phyloP scores from a whole-genome alignment of 2,329 filamentous ascomycete genomes.

The Aspergillus fijiensis region DNA sequence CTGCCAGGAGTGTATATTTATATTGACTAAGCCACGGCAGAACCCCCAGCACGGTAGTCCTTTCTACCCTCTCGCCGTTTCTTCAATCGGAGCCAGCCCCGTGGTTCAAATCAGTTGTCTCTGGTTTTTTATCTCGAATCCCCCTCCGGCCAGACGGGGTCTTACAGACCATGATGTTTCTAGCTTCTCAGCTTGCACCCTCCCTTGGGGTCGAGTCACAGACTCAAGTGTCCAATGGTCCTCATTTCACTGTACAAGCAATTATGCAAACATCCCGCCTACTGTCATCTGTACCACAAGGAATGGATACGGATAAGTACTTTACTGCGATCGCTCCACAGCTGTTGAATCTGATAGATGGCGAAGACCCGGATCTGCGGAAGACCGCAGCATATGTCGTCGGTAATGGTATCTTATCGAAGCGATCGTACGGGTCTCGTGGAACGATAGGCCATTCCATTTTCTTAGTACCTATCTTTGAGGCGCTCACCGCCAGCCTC shows the following conservation, averaged over 20 bases:
- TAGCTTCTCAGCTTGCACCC: slow-evolving; percentile 44
- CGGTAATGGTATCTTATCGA: slow-evolving; percentile 45
- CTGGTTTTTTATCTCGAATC: slow-evolving; percentile 38
- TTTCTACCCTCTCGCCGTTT: slow-evolving; percentile 40
- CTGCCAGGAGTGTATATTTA: slow-evolving; percentile 13
- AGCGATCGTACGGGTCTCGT: slow-evolving; percentile 40
- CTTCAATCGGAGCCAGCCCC: slow-evolving; percentile 35
- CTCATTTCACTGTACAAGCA: slow-evolving; percentile 44
- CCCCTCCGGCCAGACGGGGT: slow-evolving; percentile 44
- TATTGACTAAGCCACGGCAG: slow-evolving; percentile 26
- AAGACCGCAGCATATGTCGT: slow-evolving; percentile 46
- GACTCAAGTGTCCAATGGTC: slow-evolving; percentile 31
- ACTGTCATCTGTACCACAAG: slow-evolving; percentile 43
- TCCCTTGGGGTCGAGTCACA: slow-evolving; percentile 37
- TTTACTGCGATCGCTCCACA: slow-evolving; percentile 42
- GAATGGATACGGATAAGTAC: slow-evolving; percentile 36
- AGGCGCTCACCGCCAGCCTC: slow-evolving; percentile 35
- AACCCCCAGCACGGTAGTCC: slow-evolving; percentile 36
- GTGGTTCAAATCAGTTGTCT: slow-evolving; percentile 43
- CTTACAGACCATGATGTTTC: slow-evolving; percentile 43
- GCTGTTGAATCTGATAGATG: slow-evolving; percentile 41
- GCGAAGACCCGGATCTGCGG: slow-evolving; percentile 39
- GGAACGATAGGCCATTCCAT: slow-evolving; percentile 43
- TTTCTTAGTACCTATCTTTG: slow-evolving; percentile 43
- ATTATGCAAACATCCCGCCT: slow-evolving; percentile 47